phyloP scores from a whole-genome alignment of 192 early-diverging fungal genomes.

The Coemansia sp. region DNA sequence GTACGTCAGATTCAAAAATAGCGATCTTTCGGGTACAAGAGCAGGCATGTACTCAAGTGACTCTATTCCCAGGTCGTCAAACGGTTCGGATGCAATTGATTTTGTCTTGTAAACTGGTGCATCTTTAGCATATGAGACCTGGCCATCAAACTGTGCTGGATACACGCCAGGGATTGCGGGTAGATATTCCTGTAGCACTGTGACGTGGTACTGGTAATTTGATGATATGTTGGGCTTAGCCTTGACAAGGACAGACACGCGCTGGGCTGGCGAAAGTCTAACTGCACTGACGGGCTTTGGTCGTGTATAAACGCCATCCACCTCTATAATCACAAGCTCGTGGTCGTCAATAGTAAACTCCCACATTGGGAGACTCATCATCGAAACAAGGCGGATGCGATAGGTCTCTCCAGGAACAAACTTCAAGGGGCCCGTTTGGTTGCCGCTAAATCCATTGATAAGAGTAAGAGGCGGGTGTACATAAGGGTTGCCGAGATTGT shows the following conservation, averaged over 20 bases:
- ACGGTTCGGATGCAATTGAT: slow-evolving; percentile 26
- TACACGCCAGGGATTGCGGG: slow-evolving; percentile 58
- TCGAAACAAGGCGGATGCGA: slow-evolving; percentile 77
- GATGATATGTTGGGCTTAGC: slow-evolving; percentile 56
- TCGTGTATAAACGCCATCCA: slow-evolving; percentile 68
- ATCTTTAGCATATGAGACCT: slow-evolving; percentile 49
- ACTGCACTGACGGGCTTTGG: slow-evolving; percentile 59
- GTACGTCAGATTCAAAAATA: slow-evolving; percentile 61
- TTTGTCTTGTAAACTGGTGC: slow-evolving; percentile 10
- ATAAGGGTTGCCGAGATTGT: slow-evolving; percentile 42
- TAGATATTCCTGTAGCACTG: slow-evolving; percentile 70
- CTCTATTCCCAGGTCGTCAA: slow-evolving; percentile 54
- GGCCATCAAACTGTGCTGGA: slow-evolving; percentile 53
- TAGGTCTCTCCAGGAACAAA: slow-evolving; percentile 78
- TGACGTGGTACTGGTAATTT: slow-evolving; percentile 73
- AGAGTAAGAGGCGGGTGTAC: slow-evolving; percentile 36
- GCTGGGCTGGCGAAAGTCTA: slow-evolving; percentile 68
- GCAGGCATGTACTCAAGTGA: slow-evolving; percentile 55
- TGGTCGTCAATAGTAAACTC: slow-evolving; percentile 77
- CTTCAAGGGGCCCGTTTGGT: slow-evolving; percentile 45
- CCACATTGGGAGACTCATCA: slow-evolving; percentile 69
- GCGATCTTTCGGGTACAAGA: slow-evolving; percentile 46
- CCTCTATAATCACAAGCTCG: slow-evolving; percentile 73
- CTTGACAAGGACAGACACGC: slow-evolving; percentile 75
- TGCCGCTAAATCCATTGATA: slow-evolving; percentile 59